phyloP scores from a whole-genome alignment of 2,329 filamentous ascomycete species.

The Trichoderma harzianum region DNA sequence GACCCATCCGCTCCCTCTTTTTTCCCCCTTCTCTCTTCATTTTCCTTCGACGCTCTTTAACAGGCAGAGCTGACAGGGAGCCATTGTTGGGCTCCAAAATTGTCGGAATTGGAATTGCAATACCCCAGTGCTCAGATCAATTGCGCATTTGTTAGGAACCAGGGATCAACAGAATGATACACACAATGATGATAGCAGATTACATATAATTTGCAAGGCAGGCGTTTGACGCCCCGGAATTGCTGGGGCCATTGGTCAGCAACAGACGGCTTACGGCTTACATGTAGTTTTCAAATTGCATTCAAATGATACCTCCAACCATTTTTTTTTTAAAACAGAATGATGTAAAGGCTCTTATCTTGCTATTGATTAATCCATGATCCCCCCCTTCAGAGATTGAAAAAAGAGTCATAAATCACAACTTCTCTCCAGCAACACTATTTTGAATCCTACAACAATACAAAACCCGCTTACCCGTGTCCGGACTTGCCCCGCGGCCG shows the following conservation, averaged over 20 bases:
- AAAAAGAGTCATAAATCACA: not conserved
- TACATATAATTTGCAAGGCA: not conserved
- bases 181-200: not conserved
- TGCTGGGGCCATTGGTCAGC: slow-evolving; percentile 1
- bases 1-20: not conserved
- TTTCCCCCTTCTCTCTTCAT: not conserved
- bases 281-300: not conserved
- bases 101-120: not conserved
- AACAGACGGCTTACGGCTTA: not conserved
- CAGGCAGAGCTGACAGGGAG: not conserved
- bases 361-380: too few species aligned
- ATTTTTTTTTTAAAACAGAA: not conserved
- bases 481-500: not conserved
- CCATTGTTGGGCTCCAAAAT: not conserved
- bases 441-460: not conserved
- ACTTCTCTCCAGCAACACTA: not conserved
- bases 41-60: not conserved
- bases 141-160: not conserved
- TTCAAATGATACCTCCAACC: not conserved
- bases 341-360: too few species aligned
- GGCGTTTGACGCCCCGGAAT: not conserved
- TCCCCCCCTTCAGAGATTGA: too few species aligned
- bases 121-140: not conserved
- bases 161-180: not conserved
- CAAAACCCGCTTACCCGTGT: not conserved